Percentiles rank a stretch among this genome's conserved stretches.
Conservation (phyloP, 805 yeast species). For the Wickerhamiella vanderwaltii region DNA sequence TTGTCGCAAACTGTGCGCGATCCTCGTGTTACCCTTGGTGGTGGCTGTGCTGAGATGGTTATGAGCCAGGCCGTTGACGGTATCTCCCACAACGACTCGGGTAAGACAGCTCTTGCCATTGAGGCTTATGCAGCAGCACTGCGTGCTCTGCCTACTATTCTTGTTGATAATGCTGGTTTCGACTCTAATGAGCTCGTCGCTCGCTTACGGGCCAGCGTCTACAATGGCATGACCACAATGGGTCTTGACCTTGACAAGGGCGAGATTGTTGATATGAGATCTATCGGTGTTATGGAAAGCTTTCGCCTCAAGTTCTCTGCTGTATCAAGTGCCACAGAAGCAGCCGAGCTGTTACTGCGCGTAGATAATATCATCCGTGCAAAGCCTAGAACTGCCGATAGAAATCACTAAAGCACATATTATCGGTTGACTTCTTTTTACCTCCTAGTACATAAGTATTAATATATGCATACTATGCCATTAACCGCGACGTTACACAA, state of each 20-base stretch:
- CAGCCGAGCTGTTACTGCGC: conserved; percentile 88
- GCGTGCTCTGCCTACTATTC: conserved; percentile 86
- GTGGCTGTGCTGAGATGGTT: conserved; percentile 90
- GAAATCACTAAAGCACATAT: conserved; percentile 15
- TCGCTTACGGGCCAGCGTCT: conserved; percentile 77
- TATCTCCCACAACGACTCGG: conserved; percentile 80
- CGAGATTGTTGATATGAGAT: conserved; percentile 83
- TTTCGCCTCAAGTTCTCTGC: conserved; percentile 88
- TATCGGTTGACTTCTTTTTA: neutral
- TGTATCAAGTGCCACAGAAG: conserved; percentile 92
- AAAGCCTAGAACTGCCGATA: conserved; percentile 89
- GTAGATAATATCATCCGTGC: conserved; percentile 96
- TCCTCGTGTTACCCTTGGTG: conserved; percentile 85
- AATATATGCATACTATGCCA: too few species aligned
- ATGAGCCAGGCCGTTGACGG: conserved; percentile 96
- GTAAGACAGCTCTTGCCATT: conserved; percentile 86
- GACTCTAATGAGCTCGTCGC: conserved; percentile 89
- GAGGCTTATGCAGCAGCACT: conserved; percentile 91
- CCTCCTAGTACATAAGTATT: neutral
- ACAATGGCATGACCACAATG: conserved; percentile 81
- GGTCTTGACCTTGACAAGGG: conserved; percentile 86
- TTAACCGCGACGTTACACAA: too few species aligned
- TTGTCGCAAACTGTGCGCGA: conserved; percentile 88
- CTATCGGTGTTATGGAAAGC: conserved; percentile 83
- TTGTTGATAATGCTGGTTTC: conserved; percentile 95